A percentile compares a stretch with the other conserved stretches of the same genome.
Evolutionary conservation across 129 eudicot species (phyloP).

Genomic region (Logfia minima): DNA sequence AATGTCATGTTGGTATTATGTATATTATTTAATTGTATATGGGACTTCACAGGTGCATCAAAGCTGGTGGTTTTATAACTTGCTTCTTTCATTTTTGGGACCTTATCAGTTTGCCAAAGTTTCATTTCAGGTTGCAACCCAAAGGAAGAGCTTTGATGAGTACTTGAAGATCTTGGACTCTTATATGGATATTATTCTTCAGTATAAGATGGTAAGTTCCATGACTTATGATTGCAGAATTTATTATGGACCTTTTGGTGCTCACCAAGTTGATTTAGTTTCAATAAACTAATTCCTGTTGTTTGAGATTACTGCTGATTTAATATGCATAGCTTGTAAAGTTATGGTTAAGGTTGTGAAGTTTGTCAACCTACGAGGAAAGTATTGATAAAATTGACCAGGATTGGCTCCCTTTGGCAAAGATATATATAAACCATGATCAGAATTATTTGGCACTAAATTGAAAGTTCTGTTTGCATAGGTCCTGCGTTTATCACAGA

Average conservation of each 20-base stretch:
- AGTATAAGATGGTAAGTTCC: constrained; percentile 65
- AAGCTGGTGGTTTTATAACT: not conserved
- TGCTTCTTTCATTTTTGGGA: not conserved
- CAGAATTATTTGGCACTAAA: constrained; percentile 1
- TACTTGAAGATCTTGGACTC: constrained; percentile 77
- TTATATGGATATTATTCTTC: constrained; percentile 69
- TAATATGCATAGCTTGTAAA: constrained; percentile 15
- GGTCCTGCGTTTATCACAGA: constrained; percentile 5
- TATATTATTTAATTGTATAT: too few species aligned
- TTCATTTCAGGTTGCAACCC: constrained; percentile 61
- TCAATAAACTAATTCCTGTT: not conserved
- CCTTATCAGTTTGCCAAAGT: constrained; percentile 11
- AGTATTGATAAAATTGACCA: not conserved
- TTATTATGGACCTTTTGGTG: not conserved
- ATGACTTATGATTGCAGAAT: constrained; percentile 2
- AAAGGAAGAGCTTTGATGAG: constrained; percentile 50
- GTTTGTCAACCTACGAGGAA: constrained; percentile 8
- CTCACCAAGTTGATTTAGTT: constrained; percentile 11
- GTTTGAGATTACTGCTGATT: not conserved
- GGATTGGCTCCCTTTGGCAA: not conserved
- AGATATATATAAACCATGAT: not conserved
- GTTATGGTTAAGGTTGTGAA: not conserved
- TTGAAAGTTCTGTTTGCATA: not conserved
- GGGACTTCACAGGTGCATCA: not conserved
- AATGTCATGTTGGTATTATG: not conserved